phyloP scores from a whole-genome alignment of 139 green algal species.

The Chlorella sp. region DNA sequence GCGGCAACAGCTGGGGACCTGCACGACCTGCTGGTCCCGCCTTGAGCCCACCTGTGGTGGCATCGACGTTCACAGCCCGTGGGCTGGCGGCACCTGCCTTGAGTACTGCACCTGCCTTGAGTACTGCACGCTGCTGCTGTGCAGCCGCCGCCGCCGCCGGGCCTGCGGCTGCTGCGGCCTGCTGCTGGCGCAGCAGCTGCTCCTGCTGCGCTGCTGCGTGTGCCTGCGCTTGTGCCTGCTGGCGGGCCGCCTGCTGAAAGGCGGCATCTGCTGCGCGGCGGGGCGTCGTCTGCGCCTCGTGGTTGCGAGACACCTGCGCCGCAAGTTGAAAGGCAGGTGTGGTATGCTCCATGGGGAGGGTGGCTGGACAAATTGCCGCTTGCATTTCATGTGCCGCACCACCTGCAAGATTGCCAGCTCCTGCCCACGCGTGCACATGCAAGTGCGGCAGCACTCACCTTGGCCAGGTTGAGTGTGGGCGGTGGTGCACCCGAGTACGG shows the following conservation, averaged over 20 bases:
- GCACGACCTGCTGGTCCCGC: background rate
- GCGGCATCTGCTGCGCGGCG: background rate
- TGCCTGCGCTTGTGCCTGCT: background rate
- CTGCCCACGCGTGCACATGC: background rate
- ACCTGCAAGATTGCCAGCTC: no score
- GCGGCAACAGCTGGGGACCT: no score
- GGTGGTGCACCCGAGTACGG: background rate
- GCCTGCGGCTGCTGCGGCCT: background rate
- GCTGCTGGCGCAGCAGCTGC: background rate
- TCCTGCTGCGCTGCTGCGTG: background rate
- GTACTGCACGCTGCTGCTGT: background rate
- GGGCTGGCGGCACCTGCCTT: no score
- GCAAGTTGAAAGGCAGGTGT: background rate
- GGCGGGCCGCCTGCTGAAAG: background rate
- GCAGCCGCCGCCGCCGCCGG: background rate
- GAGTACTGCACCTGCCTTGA: background rate
- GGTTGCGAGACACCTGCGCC: constrained; percentile 1
- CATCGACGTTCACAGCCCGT: background rate
- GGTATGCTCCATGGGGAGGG: no score
- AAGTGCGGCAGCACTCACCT: background rate
- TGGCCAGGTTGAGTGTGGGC: background rate
- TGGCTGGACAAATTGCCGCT: no score
- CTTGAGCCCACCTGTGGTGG: background rate
- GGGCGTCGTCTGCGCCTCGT: constrained; percentile 13
- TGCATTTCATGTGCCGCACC: no score